phyloP scores from a whole-genome alignment of 768 basidiomycete genomes.

The Suillus weaverae region DNA sequence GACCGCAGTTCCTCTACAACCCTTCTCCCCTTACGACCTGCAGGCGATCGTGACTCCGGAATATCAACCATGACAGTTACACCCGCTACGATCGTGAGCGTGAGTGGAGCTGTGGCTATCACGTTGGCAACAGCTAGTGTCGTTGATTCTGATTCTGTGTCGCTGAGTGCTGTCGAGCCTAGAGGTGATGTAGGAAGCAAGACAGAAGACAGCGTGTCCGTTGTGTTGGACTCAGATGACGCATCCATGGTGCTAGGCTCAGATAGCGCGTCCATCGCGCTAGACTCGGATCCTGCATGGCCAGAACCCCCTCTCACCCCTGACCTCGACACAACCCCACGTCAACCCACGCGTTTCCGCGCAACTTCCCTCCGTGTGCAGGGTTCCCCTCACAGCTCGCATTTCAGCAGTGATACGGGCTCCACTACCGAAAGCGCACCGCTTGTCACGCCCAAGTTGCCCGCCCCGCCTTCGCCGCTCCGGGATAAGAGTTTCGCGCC shows the following conservation, averaged over 20 bases:
- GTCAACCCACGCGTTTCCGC: slow-evolving; percentile 28
- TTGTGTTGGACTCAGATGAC: not conserved
- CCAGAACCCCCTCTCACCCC: slow-evolving; percentile 30
- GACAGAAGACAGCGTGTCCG: not conserved
- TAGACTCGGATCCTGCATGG: not conserved
- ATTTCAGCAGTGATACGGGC: slow-evolving; percentile 42
- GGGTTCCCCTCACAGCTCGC: slow-evolving; percentile 51
- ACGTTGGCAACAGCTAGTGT: slow-evolving; percentile 52
- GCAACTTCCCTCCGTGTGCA: slow-evolving; percentile 26
- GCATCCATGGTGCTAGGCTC: not conserved
- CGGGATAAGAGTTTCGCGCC: slow-evolving; percentile 17
- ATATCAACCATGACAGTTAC: slow-evolving; percentile 46
- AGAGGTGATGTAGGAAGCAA: not conserved
- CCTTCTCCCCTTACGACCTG: slow-evolving; percentile 16
- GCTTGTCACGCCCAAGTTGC: slow-evolving; percentile 24
- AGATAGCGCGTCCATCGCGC: not conserved
- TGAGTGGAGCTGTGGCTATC: slow-evolving; percentile 48
- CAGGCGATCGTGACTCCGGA: slow-evolving; percentile 31
- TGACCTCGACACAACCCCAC: slow-evolving; percentile 25
- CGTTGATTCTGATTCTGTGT: slow-evolving; percentile 35
- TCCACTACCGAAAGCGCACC: slow-evolving; percentile 28
- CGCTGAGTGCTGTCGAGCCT: slow-evolving; percentile 6
- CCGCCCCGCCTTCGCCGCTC: slow-evolving; percentile 19
- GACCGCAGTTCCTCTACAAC: slow-evolving; percentile 17
- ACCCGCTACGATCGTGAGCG: slow-evolving; percentile 42